phyloP scores from a whole-genome alignment of 2,329 filamentous ascomycete species.

The Fusarium nelsonii region DNA sequence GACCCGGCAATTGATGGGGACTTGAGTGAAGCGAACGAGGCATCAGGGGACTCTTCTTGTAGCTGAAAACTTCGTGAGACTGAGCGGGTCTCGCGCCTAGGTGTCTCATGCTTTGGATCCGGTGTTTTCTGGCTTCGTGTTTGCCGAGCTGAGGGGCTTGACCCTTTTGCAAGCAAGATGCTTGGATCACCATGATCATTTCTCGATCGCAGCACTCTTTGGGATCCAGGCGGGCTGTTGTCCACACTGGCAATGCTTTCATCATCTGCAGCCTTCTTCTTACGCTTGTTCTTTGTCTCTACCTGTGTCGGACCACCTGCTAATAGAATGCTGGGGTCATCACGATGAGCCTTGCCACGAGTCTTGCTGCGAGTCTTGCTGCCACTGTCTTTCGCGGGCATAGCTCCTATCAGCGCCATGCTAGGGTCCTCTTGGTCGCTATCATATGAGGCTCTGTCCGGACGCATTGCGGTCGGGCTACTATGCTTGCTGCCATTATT shows the following conservation, averaged over 20 bases:
- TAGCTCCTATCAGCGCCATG: constrained; percentile 46
- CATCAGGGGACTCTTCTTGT: constrained; percentile 41
- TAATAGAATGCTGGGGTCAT: constrained; percentile 44
- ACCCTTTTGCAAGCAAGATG: constrained; percentile 44
- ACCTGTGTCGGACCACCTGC: constrained; percentile 37
- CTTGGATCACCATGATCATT: constrained; percentile 43
- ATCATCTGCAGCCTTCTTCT: constrained; percentile 31
- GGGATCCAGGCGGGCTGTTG: constrained; percentile 39
- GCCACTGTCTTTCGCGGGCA: constrained; percentile 29
- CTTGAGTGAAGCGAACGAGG: constrained; percentile 37
- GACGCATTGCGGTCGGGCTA: constrained; percentile 23
- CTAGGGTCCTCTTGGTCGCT: constrained; percentile 49
- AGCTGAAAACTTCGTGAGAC: constrained; percentile 38
- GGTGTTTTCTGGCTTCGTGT: constrained; percentile 42
- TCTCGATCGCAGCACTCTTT: constrained; percentile 49
- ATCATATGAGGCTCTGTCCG: constrained; percentile 42
- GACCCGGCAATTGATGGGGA: constrained; percentile 50
- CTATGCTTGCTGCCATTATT: constrained; percentile 33
- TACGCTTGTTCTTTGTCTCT: constrained; percentile 41
- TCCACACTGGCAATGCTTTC: constrained; percentile 31
- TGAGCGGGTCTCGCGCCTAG: constrained; percentile 45
- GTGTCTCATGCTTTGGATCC: constrained; percentile 40
- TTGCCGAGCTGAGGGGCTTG: constrained; percentile 40
- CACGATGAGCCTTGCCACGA: constrained; percentile 45
- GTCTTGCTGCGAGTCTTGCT: constrained; percentile 43